phyloP scores from a whole-genome alignment of 495 filamentous ascomycete genomes.

The Pyrenula massariospora region DNA sequence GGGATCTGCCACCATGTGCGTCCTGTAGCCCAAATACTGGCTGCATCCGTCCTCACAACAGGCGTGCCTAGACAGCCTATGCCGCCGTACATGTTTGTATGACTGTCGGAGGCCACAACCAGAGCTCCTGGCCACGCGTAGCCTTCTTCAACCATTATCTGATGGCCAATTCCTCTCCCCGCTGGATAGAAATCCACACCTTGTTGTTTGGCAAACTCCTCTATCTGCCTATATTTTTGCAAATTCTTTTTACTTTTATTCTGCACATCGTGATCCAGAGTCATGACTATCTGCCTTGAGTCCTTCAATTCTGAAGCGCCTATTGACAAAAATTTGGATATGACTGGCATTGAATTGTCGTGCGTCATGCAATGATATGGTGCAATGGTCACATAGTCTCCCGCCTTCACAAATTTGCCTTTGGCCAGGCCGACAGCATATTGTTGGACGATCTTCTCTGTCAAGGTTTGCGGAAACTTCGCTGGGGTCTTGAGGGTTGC shows the following conservation, averaged over 20 bases:
- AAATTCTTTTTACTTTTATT: constrained; percentile 76
- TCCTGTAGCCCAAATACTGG: constrained; percentile 76
- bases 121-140: constrained; percentile 78
- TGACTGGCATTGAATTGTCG: constrained; percentile 85
- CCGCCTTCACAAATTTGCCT: constrained; percentile 59
- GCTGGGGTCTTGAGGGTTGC: constrained; percentile 24
- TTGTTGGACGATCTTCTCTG: constrained; percentile 83
- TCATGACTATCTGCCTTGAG: constrained; percentile 71
- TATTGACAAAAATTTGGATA: constrained; percentile 77
- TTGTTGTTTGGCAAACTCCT: constrained; percentile 73
- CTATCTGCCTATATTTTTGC: constrained; percentile 75
- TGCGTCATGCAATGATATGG: constrained; percentile 80
- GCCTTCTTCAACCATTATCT: constrained; percentile 81
- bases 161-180: constrained; percentile 76
- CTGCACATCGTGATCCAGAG: constrained; percentile 88
- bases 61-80: constrained; percentile 68
- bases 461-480: constrained; percentile 60
- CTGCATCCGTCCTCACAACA: constrained; percentile 78
- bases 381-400: constrained; percentile 73
- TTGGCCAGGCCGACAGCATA: constrained; percentile 59
- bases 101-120: constrained; percentile 70
- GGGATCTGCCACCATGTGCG: constrained; percentile 87
- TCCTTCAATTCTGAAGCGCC: constrained; percentile 68
- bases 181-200: constrained; percentile 78
- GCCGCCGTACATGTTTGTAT: constrained; percentile 88